Base-by-base conservation (phyloP, 1,139 yeast genomes). In the Yamadazyma atmosphaerica region DNA sequence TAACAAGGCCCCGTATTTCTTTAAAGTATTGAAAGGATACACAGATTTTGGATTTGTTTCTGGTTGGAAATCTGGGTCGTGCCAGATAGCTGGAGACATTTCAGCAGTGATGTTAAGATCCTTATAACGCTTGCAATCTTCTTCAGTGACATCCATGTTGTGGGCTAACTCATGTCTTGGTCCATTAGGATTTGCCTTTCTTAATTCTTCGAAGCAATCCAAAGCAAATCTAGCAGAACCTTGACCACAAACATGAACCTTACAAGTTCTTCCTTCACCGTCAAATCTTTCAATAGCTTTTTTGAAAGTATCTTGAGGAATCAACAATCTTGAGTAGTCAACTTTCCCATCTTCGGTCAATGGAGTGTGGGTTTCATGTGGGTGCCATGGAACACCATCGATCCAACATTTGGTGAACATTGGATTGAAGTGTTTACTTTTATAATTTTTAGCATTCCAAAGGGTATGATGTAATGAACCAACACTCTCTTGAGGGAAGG, bases 371-470 rank as follows among this genome's bases (percentile, higher is more conserved):
- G 56, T 46, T 23, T 49, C 44, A 32, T 52, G 50, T 22, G 54
- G 53, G 25, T 40, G 41, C 56, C 57, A 52, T 17, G 56, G 56
- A 13, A 52, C 57, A 36, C 57, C 57, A 39, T 52, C 57, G 15
- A 52, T 36, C 57, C 57, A 52, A 35, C 47, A 52, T 36, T 52
- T 52, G 29, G 52, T 42, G 38, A 40, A 45, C 48, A 48, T 49
- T 4, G 57, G 55, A 32, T 52, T 49, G 43, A 52, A 49, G 34
- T 52, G 57, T 38, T 52, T 51, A 18, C 49, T 40, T 35, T 52
- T 51, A 39, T 48, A 52, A 32, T 46, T 30, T 32, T 52, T 47
- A 7, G 55, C 56, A 24, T 49, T 47, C 39, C 42, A 44, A 17
- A 50, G 35, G 3, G 57, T 42, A 34, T 52, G 56, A 40, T 51